A percentile compares a stretch with the other conserved stretches of the same genome.
These are phyloP conservation scores for Gymnopilus junonius DNA, from an alignment of 768 basidiomycete species.

Conservation along the genomic window DNA sequence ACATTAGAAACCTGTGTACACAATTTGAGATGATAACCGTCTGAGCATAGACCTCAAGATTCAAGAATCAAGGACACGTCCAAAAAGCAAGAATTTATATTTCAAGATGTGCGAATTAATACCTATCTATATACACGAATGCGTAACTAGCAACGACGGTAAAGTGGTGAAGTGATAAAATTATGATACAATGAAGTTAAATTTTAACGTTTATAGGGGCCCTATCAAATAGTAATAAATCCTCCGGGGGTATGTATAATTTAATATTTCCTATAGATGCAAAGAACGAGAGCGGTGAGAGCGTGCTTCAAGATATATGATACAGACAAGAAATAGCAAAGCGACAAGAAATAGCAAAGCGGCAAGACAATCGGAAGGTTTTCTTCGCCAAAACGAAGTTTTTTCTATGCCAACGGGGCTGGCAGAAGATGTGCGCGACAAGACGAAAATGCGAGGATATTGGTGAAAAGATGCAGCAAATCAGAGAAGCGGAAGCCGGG, in stretches of 20 bases:
- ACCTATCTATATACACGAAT: background rate
- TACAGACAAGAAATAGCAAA: background rate
- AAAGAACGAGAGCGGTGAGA: background rate
- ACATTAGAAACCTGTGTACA: background rate
- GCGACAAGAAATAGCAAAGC: constrained; percentile 6
- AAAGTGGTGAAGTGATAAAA: background rate
- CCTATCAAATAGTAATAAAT: background rate
- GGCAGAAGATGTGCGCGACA: background rate
- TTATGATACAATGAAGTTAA: constrained; percentile 10
- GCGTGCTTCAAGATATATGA: constrained; percentile 8
- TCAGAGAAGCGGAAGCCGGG: background rate
- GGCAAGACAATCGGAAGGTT: background rate
- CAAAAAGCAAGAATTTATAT: background rate
- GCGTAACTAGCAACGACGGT: background rate
- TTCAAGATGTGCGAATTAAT: background rate
- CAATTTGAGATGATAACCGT: background rate
- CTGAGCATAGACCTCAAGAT: background rate
- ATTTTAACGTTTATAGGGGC: constrained; percentile 2
- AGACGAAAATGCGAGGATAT: background rate
- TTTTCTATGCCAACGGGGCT: background rate
- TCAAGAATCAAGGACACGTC: background rate
- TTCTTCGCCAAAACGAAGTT: background rate
- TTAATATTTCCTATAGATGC: constrained; percentile 1
- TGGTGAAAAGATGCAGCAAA: background rate
- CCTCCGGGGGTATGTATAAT: background rate